A percentile compares a stretch with the other conserved stretches of the same genome.
phyloP scores from a whole-genome alignment of 768 basidiomycete species.

The Gautieria morchelliformis region DNA sequence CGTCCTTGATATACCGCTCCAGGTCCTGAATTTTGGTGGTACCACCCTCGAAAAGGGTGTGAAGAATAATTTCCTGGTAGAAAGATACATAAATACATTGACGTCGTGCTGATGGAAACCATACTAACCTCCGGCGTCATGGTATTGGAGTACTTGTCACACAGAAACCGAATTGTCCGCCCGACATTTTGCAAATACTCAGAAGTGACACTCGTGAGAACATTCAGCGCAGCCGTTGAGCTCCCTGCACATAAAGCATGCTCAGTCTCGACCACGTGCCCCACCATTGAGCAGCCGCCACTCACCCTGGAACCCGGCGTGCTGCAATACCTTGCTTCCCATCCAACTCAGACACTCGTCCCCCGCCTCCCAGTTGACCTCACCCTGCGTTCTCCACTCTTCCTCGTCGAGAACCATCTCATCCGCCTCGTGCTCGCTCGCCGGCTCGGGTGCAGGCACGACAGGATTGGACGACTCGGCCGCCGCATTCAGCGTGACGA shows the following conservation, averaged over 20 bases:
- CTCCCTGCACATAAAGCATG: conserved; percentile 38
- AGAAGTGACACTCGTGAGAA: conserved; percentile 63
- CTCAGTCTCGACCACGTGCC: background rate
- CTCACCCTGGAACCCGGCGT: conserved; percentile 87
- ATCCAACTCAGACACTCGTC: conserved; percentile 63
- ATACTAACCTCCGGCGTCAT: conserved; percentile 77
- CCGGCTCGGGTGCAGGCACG: conserved; percentile 1
- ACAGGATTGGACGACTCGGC: conserved; percentile 2
- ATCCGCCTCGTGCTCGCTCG: conserved; percentile 9
- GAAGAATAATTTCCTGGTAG: conserved; percentile 83
- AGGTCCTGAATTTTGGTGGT: conserved; percentile 68
- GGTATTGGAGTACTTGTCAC: conserved; percentile 67
- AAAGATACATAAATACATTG: background rate
- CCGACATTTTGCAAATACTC: conserved; percentile 85
- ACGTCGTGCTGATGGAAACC: background rate
- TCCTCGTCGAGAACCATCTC: conserved; percentile 16
- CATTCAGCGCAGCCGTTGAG: conserved; percentile 67
- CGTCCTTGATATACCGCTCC: conserved; percentile 82
- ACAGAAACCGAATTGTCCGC: conserved; percentile 69
- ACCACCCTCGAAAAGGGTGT: conserved; percentile 86
- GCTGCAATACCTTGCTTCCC: conserved; percentile 72
- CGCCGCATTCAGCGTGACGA: conserved; percentile 40
- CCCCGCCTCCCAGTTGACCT: conserved; percentile 27
- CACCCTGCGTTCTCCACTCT: conserved; percentile 14
- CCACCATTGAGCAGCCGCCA: background rate